phyloP scores from a whole-genome alignment of 495 filamentous ascomycete species.

The Amorphotheca resinae region DNA sequence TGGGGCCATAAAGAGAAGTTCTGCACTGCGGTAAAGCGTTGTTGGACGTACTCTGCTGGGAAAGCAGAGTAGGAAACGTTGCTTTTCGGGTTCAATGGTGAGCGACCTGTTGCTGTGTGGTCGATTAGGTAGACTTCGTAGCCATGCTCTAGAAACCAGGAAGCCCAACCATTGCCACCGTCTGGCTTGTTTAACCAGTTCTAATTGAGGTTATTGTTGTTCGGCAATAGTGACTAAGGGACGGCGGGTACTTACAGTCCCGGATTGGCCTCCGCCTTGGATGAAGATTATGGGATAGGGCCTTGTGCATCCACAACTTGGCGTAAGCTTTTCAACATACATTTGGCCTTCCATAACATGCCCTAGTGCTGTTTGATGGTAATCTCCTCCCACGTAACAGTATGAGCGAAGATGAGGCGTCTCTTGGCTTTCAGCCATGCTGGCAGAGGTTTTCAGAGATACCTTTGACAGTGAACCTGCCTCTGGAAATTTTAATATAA shows the following conservation, averaged over 20 bases:
- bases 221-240: too few relatives aligned
- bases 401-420: too few relatives aligned
- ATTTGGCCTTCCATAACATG: not conserved
- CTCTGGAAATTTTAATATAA: too few relatives aligned
- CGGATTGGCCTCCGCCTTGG: not conserved
- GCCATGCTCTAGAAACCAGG: slow-evolving; percentile 34
- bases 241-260: too few relatives aligned
- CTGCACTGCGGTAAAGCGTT: slow-evolving; percentile 27
- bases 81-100: slow-evolving; percentile 13
- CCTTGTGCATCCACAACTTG: not conserved
- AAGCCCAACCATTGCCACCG: slow-evolving; percentile 35
- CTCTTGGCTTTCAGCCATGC: too few relatives aligned
- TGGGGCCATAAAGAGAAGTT: slow-evolving; percentile 28
- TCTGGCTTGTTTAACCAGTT: slow-evolving; percentile 41
- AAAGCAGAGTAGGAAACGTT: slow-evolving; percentile 1
- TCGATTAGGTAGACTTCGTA: slow-evolving; percentile 36
- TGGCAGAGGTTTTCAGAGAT: too few relatives aligned
- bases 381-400: not conserved
- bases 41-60: slow-evolving; percentile 14
- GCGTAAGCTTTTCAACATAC: not conserved
- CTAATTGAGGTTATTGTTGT: too few relatives aligned
- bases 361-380: not conserved
- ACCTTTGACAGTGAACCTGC: too few relatives aligned
- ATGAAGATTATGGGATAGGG: not conserved
- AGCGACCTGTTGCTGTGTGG: slow-evolving; percentile 26